Evolutionary conservation across 164 flowering plant genomes (phyloP).

Genomic region (Vitis rupestris): DNA sequence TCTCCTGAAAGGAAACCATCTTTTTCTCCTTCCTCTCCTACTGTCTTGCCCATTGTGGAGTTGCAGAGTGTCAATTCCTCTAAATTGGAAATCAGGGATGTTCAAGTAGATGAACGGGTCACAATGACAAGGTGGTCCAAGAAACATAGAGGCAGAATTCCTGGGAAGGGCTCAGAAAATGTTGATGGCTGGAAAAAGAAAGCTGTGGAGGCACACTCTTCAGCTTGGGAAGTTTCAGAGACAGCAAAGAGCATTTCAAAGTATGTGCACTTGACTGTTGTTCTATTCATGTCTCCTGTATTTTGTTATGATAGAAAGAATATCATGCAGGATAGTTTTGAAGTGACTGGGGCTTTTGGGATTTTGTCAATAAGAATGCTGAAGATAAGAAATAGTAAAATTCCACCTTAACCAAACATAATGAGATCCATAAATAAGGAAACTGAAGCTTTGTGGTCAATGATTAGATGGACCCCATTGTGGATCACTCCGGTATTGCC

Average conservation of each 20-base stretch:
- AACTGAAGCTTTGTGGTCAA: too few species aligned
- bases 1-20: conserved; percentile 57
- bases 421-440: neutral
- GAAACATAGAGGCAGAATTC: conserved; percentile 43
- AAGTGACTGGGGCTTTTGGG: neutral
- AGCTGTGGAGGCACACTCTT: conserved; percentile 38
- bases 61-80: conserved; percentile 36
- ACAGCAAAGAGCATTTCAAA: conserved; percentile 59
- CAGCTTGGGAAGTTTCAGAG: conserved; percentile 72
- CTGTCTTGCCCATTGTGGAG: conserved; percentile 52
- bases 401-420: neutral
- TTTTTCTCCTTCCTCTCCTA: conserved; percentile 41
- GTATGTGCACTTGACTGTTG: conserved; percentile 32
- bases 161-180: conserved; percentile 42
- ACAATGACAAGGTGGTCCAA: conserved; percentile 81
- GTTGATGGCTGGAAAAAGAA: conserved; percentile 55
- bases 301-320: neutral
- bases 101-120: conserved; percentile 77
- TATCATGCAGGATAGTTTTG: neutral
- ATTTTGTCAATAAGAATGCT: neutral
- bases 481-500: too few species aligned
- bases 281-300: neutral
- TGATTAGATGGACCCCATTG: too few species aligned
- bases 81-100: conserved; percentile 75
- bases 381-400: neutral